Percentiles rank a stretch among this genome's conserved stretches.
Evolutionary conservation across 495 filamentous ascomycete genomes (phyloP).

Genomic region (Letharia lupina): DNA sequence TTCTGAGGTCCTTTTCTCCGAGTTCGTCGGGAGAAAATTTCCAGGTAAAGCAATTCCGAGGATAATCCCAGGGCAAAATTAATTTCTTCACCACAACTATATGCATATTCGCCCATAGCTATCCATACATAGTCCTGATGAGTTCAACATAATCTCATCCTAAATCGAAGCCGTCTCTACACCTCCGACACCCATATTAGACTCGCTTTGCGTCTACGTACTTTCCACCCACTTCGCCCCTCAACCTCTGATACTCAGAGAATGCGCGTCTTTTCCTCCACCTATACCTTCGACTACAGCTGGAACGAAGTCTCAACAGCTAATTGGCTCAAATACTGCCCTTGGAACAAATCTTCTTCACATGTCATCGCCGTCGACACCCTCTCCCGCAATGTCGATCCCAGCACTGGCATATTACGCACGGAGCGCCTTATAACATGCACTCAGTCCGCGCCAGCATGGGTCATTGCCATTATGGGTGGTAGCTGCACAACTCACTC

Average conservation of each 20-base stretch:
- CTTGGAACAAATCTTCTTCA: conserved; percentile 91
- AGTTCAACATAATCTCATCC: background rate
- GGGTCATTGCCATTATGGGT: conserved; percentile 70
- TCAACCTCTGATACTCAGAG: conserved; percentile 2
- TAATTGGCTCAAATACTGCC: conserved; percentile 98
- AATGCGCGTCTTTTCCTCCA: conserved; percentile 93
- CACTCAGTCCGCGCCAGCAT: conserved; percentile 78
- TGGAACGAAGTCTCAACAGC: conserved; percentile 99
- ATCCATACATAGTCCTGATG: background rate
- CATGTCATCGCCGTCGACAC: conserved; percentile 96
- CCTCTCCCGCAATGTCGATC: conserved; percentile 70
- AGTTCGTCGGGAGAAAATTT: background rate
- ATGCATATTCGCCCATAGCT: background rate
- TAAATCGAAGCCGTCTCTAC: background rate
- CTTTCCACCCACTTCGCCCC: background rate
- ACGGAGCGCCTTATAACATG: conserved; percentile 97
- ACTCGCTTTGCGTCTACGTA: background rate
- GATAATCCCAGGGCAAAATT: background rate
- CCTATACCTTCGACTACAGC: conserved; percentile 87
- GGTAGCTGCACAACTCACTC: conserved; percentile 69
- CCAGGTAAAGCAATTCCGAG: background rate
- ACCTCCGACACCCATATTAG: background rate
- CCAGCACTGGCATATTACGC: conserved; percentile 76
- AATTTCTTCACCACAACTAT: background rate
- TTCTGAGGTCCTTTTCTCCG: background rate